Conservation (phyloP, 192 early-diverging fungal genomes). For the Glomus cerebriforme region DNA sequence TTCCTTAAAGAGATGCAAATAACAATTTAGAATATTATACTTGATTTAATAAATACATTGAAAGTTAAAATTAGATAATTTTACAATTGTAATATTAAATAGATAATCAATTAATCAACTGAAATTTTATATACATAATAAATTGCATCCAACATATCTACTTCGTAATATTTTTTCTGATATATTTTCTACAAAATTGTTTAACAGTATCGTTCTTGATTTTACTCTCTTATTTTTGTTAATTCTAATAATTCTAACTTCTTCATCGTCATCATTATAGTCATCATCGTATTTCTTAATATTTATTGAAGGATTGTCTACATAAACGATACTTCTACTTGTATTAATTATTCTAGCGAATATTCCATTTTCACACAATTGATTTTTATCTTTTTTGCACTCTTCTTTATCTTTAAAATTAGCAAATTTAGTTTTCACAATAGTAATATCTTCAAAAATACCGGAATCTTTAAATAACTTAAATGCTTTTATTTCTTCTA, state of each 20-base stretch:
- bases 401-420: background rate
- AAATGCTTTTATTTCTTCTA: background rate
- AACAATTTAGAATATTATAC: no score
- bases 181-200: background rate
- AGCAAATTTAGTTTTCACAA: background rate
- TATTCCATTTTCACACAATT: background rate
- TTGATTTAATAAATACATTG: no score
- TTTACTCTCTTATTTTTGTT: background rate
- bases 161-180: no score
- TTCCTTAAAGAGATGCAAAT: no score
- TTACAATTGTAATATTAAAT: no score
- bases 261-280: no score
- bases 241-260: background rate
- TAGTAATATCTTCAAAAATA: background rate
- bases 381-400: constrained; percentile 1
- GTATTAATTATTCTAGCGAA: background rate
- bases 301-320: constrained; percentile 5
- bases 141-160: no score
- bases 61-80: no score
- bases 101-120: no score
- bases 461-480: background rate
- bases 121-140: no score
- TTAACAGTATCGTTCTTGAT: background rate
- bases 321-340: background rate
- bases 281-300: no score